Percentiles rank a stretch among this genome's conserved stretches.
Evolutionary conservation across 768 basidiomycete genomes (phyloP).

Genomic region (Mycena vulgaris): DNA sequence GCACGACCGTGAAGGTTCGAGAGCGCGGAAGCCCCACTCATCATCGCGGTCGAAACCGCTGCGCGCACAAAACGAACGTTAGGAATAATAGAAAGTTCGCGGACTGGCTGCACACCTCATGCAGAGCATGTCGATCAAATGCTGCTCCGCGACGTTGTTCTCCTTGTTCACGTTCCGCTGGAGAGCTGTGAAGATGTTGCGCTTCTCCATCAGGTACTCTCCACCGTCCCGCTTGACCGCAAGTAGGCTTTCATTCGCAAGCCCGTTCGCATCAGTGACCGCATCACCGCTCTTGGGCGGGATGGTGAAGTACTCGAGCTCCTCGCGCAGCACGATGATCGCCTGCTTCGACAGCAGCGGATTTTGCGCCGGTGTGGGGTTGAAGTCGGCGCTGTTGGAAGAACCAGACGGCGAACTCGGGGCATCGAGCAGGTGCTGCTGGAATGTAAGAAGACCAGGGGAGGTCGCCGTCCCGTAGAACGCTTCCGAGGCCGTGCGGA

Average conservation of each 20-base stretch:
- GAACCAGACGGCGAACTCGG: conserved; percentile 60
- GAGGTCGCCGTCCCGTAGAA: conserved; percentile 90
- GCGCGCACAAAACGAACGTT: conserved; percentile 14
- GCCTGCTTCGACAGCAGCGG: conserved; percentile 96
- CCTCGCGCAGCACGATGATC: conserved; percentile 97
- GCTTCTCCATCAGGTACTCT: conserved; percentile 87
- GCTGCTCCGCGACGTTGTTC: conserved; percentile 98
- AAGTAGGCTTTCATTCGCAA: conserved; percentile 83
- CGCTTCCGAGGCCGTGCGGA: conserved; percentile 86
- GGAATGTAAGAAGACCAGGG: conserved; percentile 84
- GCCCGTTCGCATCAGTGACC: conserved; percentile 82
- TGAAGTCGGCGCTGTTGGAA: conserved; percentile 53
- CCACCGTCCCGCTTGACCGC: conserved; percentile 91
- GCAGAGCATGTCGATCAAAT: conserved; percentile 99
- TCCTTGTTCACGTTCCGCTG: conserved; percentile 99
- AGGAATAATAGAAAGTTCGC: conserved; percentile 1
- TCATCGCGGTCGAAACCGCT: conserved; percentile 99
- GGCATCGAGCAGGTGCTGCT: conserved; percentile 84
- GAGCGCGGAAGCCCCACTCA: conserved; percentile 96
- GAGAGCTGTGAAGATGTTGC: conserved; percentile 96
- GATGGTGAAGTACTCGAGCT: conserved; percentile 98
- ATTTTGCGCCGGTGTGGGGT: conserved; percentile 82
- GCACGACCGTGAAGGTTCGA: conserved; percentile 96
- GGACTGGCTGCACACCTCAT: conserved; percentile 80
- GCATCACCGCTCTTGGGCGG: conserved; percentile 79